Evolutionary conservation across 176 grass and related monocot species (phyloP).

Genomic region (Dendrocalamus sinicus): DNA sequence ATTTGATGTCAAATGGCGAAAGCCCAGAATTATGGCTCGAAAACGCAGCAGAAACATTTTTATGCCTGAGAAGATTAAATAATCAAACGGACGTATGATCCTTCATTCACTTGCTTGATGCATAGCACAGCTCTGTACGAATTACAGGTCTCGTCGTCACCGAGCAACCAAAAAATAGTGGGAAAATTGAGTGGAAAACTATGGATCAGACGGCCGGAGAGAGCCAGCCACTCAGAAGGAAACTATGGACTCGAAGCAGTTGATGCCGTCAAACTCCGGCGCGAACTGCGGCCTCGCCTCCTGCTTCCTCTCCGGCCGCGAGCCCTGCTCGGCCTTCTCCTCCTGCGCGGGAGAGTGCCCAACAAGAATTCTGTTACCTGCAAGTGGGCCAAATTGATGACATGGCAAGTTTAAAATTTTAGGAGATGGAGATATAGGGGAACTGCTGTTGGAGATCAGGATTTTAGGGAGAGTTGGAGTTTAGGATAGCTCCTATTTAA

Average conservation of each 20-base stretch:
- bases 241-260: conserved; percentile 74
- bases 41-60: background rate
- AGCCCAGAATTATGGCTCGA: background rate
- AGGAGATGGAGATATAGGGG: too few species aligned
- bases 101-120: background rate
- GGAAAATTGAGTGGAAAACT: background rate
- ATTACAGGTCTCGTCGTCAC: background rate
- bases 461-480: too few species aligned
- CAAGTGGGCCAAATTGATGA: too few species aligned
- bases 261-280: conserved; percentile 64
- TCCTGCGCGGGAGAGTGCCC: background rate
- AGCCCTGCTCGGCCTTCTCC: background rate
- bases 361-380: too few species aligned
- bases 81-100: background rate
- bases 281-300: conserved; percentile 51
- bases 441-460: too few species aligned
- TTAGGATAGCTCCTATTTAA: too few species aligned
- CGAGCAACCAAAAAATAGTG: background rate
- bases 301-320: background rate
- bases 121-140: background rate
- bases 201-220: background rate
- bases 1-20: background rate
- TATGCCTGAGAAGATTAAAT: background rate
- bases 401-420: too few species aligned
- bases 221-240: background rate